Conservation (phyloP, 495 filamentous ascomycete genomes). For the Penicillium taxi region DNA sequence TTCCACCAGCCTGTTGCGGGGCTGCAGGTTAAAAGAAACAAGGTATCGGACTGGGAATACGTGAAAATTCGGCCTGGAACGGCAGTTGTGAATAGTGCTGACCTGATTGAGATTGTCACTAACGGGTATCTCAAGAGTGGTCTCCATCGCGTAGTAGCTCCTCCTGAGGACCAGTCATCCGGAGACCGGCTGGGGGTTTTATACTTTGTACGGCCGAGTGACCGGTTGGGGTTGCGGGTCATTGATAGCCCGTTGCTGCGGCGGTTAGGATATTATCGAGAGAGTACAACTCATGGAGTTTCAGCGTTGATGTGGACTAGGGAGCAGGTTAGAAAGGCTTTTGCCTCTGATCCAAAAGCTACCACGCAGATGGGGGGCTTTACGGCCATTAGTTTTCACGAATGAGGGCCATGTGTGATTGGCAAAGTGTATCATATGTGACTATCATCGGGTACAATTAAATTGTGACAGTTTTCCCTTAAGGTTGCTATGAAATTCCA, state of each 20-base stretch:
- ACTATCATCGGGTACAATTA: too few species aligned
- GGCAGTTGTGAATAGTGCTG: constrained; percentile 41
- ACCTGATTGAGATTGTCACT: constrained; percentile 35
- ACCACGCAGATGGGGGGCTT: too few species aligned
- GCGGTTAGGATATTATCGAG: constrained; percentile 14
- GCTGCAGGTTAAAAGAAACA: constrained; percentile 35
- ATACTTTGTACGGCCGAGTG: constrained; percentile 38
- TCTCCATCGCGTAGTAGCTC: constrained; percentile 41
- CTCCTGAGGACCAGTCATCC: constrained; percentile 37
- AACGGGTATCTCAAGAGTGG: constrained; percentile 38
- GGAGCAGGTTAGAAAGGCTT: too few species aligned
- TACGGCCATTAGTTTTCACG: too few species aligned
- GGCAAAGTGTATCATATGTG: too few species aligned
- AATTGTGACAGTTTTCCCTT: too few species aligned
- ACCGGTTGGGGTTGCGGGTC: constrained; percentile 13
- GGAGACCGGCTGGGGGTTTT: constrained; percentile 37
- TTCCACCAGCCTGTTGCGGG: constrained; percentile 51
- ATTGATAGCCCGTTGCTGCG: constrained; percentile 14
- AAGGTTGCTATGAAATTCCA: too few species aligned
- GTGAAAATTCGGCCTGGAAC: constrained; percentile 16
- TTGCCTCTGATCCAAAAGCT: too few species aligned
- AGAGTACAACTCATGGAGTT: too few species aligned
- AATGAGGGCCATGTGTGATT: too few species aligned
- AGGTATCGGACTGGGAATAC: constrained; percentile 18
- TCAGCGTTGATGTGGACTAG: too few species aligned